phyloP scores from a whole-genome alignment of 83 land plant species.

The Diphasiastrum complanatum region DNA sequence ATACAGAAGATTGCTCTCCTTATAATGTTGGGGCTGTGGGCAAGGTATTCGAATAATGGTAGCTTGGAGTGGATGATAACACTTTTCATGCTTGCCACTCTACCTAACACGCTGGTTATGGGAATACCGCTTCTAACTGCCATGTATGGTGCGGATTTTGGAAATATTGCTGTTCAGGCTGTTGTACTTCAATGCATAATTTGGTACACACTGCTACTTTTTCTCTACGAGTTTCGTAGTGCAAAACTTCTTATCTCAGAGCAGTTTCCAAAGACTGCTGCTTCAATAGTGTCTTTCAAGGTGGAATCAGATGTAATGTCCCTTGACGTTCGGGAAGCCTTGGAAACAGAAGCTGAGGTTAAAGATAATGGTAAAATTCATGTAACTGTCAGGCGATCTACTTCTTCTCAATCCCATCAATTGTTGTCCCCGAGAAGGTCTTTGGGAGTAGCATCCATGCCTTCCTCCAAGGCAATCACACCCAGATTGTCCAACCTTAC shows the following conservation, averaged over 20 bases:
- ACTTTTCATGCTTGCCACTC: constrained; percentile 44
- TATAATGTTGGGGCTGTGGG: constrained; percentile 28
- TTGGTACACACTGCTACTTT: constrained; percentile 55
- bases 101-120: constrained; percentile 53
- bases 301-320: constrained; percentile 50
- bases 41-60: constrained; percentile 12
- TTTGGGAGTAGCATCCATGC: no score
- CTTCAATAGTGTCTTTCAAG: constrained; percentile 38
- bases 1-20: constrained; percentile 34
- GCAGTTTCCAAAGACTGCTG: constrained; percentile 44
- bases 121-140: no score
- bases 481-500: constrained; percentile 47
- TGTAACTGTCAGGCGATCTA: no score
- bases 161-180: no score
- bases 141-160: constrained; percentile 47
- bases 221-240: constrained; percentile 45
- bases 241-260: constrained; percentile 36
- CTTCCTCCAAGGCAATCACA: constrained; percentile 39
- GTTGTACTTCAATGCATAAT: constrained; percentile 42
- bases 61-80: constrained; percentile 48
- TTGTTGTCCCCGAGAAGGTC: no score
- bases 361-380: constrained; percentile 14
- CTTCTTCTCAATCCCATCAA: no score
- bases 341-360: constrained; percentile 43
- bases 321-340: constrained; percentile 37